These are phyloP conservation scores for Fusarium praegraminearum DNA, from an alignment of 2,329 filamentous ascomycete species.

Conservation along the genomic window DNA sequence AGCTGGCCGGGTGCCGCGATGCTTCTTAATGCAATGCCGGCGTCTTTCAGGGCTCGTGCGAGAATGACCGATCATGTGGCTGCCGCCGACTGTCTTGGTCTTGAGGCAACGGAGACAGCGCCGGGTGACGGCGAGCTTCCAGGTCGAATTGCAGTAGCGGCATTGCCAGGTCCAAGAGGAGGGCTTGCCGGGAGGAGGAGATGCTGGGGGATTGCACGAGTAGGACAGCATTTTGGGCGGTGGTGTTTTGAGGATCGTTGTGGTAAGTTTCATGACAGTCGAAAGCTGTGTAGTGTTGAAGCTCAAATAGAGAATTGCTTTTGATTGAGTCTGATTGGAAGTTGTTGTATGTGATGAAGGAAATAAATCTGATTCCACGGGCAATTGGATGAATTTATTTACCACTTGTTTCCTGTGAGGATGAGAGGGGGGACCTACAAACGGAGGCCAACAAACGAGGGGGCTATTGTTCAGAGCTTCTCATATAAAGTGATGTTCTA, in stretches of 20 bases:
- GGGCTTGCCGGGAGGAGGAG: conserved; percentile 2
- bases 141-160: conserved; percentile 47
- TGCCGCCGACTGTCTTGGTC: background rate
- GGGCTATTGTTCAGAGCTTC: background rate
- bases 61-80: background rate
- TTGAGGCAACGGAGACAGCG: conserved; percentile 23
- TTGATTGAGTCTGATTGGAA: no score
- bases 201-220: conserved; percentile 1
- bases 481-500: background rate
- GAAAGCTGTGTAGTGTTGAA: background rate
- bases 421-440: no score
- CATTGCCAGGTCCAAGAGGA: conserved; percentile 53
- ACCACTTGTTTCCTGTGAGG: background rate
- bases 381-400: background rate
- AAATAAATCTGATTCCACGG: background rate
- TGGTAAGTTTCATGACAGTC: background rate
- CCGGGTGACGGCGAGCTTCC: conserved; percentile 36
- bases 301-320: no score
- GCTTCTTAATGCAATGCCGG: background rate
- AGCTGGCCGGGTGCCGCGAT: background rate
- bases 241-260: background rate
- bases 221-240: background rate
- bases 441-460: background rate
- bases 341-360: background rate
- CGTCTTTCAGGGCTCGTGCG: background rate